Base-by-base conservation (phyloP, 306 rosid species). In the Sophora flavescens region DNA sequence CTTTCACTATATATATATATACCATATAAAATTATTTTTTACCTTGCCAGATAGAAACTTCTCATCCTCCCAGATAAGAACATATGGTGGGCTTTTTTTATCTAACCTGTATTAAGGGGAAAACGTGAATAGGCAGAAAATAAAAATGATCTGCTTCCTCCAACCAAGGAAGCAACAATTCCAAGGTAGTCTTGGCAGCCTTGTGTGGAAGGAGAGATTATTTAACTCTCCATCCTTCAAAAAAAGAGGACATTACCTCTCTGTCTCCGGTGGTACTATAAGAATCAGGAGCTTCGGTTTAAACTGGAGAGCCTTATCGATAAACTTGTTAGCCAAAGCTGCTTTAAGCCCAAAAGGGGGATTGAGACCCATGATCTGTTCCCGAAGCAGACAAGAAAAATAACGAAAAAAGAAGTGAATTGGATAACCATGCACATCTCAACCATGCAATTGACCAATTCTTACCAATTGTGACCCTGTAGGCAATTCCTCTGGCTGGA, bases 301-400 rank as follows among this genome's bases (percentile, higher is more conserved):
- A 80, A 93, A 93, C 82, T 91, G 80, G 0, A 93, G 96, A 81
- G 98, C 98, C 78, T 93, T 93, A 11, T 90, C 77, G 10, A 93
- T 84, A 77, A 93, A 93, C 82, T 77, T 82, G 84, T 93, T 91
- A 15, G 97, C 98, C 86, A 88, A 61, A 72, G 80, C 35, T 50
- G 96, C 96, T 84, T 87, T 84, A 54, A 90, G 62, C 72, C 98
- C 97, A 39, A 93, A 93, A 14, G 98, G 98, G 71, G 98, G 98
- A 81, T 93, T 93, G 28, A 93, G 86, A 44, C 98, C 98, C 97
- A 93, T 91, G 77, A 93, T 87, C 98, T 93, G 86, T 57, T 58
- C 81, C 81, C 70, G 80, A 61, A 74, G 71, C 48, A 69, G 61
- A 66, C 38, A 17, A 63, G 26, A 42, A 12, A 68, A 59, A 30